Evolutionary conservation across 2,329 filamentous ascomycete species (phyloP), one percentile per base, ranked within the genome.

Genomic region (Saccharata proteae): DNA sequence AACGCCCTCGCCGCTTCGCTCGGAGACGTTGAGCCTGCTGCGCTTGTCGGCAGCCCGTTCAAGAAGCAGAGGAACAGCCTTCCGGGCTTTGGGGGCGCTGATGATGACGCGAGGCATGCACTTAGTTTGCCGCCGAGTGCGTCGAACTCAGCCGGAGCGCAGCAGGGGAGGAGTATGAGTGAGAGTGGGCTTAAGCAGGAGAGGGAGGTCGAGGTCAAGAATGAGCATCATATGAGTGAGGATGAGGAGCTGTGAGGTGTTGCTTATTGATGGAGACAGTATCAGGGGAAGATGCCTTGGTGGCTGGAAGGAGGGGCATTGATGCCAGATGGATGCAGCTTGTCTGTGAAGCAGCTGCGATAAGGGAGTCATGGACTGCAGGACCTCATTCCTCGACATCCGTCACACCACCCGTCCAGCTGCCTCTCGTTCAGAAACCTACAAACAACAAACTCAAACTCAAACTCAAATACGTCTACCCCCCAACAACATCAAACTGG

Each of bases 11-110:
- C 27, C 8, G 29, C 34, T 10, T 24, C 25, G 3, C 29, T 36
- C 3, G 29, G 35, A 13, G 64, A 65, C 28, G 51, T 67, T 4
- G 57, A 57, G 2, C 62, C 64, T 13, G 67, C 72, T 19, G 51
- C 52, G 6, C 50, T 61, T 4, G 53, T 83, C 14, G 78, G 75
- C 29, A 83, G 77, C 41, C 80, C 80, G 2, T 66, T 82, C 44
- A 85, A 85, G 65, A 83, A 77, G 49, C 77, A 81, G 36, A 67
- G 80, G 20, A 70, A 77, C 2, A 80, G 75, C 43, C 45, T 73
- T 15, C 62, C 65, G 6, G 67, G 61, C 6, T 53, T 61, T 22
- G n/a, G n/a, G n/a, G n/a, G n/a, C n/a, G n/a, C n/a, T n/a, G 56
- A 65, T 32, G 59, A 58, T 29, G 57, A 63, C 18, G 47, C 53